Evolutionary conservation across 2,329 filamentous ascomycete species (phyloP).

Genomic region (Neodidymelliopsis sp.): DNA sequence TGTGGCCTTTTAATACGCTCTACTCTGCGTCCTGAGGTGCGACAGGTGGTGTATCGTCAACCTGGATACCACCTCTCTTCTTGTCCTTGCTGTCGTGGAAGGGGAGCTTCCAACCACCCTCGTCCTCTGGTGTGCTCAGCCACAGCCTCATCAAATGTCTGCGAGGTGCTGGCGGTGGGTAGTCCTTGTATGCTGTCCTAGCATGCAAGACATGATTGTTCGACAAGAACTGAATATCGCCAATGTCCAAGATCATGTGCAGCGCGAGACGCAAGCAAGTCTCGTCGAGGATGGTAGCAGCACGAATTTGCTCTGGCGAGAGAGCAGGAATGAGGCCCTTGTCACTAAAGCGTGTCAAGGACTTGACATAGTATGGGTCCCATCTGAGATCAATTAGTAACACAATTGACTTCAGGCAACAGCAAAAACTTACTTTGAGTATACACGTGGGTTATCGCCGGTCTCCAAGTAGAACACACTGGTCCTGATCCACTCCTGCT

Average conservation of each 20-base stretch:
- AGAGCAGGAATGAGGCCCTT: conserved; percentile 75
- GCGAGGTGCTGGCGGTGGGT: conserved; percentile 71
- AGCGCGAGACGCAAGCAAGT: conserved; percentile 76
- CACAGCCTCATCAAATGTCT: conserved; percentile 84
- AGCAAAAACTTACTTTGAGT: conserved; percentile 66
- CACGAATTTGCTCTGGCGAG: conserved; percentile 72
- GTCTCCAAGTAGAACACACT: conserved; percentile 80
- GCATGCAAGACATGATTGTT: conserved; percentile 85
- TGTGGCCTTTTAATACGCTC: not conserved
- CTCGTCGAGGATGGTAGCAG: conserved; percentile 74
- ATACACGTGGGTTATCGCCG: conserved; percentile 70
- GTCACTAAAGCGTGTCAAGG: conserved; percentile 76
- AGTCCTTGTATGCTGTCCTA: conserved; percentile 79
- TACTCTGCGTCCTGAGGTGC: conserved; percentile 82
- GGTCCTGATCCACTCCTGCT: conserved; percentile 77
- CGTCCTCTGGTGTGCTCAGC: conserved; percentile 80
- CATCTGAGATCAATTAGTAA: conserved; percentile 56
- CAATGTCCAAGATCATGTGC: conserved; percentile 86
- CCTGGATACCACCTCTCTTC: conserved; percentile 89
- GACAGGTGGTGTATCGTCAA: conserved; percentile 78
- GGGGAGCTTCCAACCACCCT: conserved; percentile 86
- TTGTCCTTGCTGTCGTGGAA: conserved; percentile 82
- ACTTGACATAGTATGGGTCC: conserved; percentile 88
- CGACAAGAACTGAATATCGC: conserved; percentile 86
- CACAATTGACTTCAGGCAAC: not conserved